Evolutionary conservation across 106 monocot species (phyloP).

Genomic region (Triglochin maritima): DNA sequence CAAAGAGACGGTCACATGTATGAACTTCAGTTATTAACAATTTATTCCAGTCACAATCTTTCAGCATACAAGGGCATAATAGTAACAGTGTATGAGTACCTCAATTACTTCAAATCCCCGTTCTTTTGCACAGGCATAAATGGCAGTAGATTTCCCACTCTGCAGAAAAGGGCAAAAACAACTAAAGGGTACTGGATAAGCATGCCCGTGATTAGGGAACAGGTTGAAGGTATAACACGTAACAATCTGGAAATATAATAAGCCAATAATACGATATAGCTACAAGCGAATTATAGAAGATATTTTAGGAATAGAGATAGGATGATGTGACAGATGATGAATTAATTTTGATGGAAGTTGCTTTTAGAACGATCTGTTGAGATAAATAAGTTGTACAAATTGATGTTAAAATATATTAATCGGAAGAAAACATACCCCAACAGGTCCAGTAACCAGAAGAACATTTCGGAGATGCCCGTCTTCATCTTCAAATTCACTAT

Average conservation of each 20-base stretch:
- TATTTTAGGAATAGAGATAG: background rate
- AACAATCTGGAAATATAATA: background rate
- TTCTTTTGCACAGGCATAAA: conserved; percentile 94
- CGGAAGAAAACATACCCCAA: conserved; percentile 49
- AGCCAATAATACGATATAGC: background rate
- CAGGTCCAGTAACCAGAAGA: conserved; percentile 79
- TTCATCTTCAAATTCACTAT: conserved; percentile 48
- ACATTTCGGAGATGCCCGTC: conserved; percentile 38
- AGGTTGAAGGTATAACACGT: no score
- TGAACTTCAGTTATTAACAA: no score
- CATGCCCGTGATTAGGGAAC: no score
- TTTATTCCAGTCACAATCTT: no score
- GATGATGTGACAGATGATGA: background rate
- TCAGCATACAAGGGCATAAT: no score
- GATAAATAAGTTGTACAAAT: no score
- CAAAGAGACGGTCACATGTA: no score
- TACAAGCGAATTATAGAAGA: background rate
- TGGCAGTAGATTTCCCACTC: conserved; percentile 97
- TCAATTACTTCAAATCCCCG: conserved; percentile 87
- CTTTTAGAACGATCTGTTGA: no score
- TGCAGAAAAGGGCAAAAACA: conserved; percentile 12
- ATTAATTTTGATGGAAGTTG: background rate
- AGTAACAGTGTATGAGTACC: conserved; percentile 30
- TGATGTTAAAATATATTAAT: background rate
- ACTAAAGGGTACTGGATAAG: background rate